Evolutionary conservation across 768 basidiomycete genomes (phyloP), one percentile per base, ranked within the genome.

Genomic region (Tricholoma saponaceum): DNA sequence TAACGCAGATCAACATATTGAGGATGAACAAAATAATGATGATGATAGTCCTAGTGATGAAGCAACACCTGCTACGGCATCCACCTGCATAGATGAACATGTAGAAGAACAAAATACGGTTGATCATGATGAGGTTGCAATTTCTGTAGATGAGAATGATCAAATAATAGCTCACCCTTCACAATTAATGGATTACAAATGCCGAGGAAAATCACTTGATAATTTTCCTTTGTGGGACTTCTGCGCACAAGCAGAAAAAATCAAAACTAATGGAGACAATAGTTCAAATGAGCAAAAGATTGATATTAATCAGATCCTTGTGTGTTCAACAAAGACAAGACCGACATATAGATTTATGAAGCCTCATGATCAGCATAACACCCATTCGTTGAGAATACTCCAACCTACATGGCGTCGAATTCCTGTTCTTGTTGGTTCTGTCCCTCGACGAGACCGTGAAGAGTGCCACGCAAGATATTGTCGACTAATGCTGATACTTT

Each of bases 401-500:
- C 5, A 41, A 2, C 39, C 39, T n/a, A 23, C 8, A 25, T 39
- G 23, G 1, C 10, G 50, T 0, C 32, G 64, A n/a, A 64, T 77
- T 35, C 70, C 72, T 16, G 72, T 76, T 1, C 69, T 69, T 0
- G 64, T 77, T 16, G 78, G 78, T 1, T 56, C 73, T 0, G 52
- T 80, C 0, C 76, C 76, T 5, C 59, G 72, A 0, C 51, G 67
- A 5, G 71, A 78, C 56, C 13, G 28, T 6, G 20, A 54, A 6
- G 54, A 65, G 6, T 3, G 49, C 0, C 56, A 60, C 12, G 60
- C 57, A 0, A 54, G 54, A 5, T 76, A 75, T 55, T 70, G 66
- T 53, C 58, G 70, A 1, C 54, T 74, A 2, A 79, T 78, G 76
- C 56, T 79, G 3, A 68, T 76, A 14, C 64, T 79, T 0, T 79